These are phyloP conservation scores for Tephrocybe sp. DNA, from an alignment of 768 basidiomycete species.

Conservation along the genomic window DNA sequence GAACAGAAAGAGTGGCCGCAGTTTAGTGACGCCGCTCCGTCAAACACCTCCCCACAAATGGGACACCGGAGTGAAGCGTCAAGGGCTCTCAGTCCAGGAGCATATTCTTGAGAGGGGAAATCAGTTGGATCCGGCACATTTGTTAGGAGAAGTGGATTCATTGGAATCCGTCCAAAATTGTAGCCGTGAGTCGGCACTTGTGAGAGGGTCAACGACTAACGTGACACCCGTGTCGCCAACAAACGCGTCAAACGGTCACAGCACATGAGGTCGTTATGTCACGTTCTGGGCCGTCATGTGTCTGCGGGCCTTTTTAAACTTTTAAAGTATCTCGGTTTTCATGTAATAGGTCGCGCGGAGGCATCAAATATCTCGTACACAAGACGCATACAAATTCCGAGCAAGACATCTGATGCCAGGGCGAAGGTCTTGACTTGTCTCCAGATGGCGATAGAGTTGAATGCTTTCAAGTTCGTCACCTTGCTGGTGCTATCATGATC, in stretches of 20 bases:
- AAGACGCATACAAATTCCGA: too few species aligned
- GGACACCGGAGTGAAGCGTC: conserved; percentile 70
- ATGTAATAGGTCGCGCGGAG: too few species aligned
- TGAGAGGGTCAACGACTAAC: too few species aligned
- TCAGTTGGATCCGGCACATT: conserved; percentile 67
- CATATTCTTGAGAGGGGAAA: conserved; percentile 47
- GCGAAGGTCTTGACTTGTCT: too few species aligned
- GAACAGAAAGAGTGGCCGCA: conserved; percentile 89
- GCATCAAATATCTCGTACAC: too few species aligned
- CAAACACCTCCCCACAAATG: conserved; percentile 75
- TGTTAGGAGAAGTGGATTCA: conserved; percentile 24
- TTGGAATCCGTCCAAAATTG: background rate
- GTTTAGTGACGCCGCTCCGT: conserved; percentile 67
- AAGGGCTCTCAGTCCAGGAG: conserved; percentile 58
- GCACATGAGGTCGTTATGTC: background rate
- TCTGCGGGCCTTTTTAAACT: background rate
- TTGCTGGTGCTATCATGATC: too few species aligned
- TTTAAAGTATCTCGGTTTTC: too few species aligned
- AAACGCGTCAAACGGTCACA: conserved; percentile 7
- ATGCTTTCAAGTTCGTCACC: too few species aligned
- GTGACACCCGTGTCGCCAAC: conserved; percentile 7
- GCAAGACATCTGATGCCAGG: too few species aligned
- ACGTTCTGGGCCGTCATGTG: background rate
- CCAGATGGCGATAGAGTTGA: too few species aligned
- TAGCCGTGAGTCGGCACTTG: background rate